Evolutionary conservation across 768 basidiomycete species (phyloP).

Genomic region (Gymnopilus dilepis): DNA sequence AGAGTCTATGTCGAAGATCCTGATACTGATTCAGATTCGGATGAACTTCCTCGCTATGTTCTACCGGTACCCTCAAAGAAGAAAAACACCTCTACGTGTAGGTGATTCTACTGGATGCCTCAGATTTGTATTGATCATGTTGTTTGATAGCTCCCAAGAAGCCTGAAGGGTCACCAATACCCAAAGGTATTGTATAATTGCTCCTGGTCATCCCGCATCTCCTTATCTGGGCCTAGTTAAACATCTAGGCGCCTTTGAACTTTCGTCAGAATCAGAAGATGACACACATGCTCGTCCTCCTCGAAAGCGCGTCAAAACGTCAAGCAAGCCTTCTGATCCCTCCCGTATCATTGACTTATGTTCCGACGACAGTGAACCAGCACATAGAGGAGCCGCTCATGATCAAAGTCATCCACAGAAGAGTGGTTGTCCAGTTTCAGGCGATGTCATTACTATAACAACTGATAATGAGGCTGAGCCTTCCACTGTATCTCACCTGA

Average conservation of each 20-base stretch:
- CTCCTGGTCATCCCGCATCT: background rate
- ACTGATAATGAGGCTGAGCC: conserved; percentile 23
- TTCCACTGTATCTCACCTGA: background rate
- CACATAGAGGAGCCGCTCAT: background rate
- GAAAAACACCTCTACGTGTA: background rate
- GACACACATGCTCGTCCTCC: conserved; percentile 5
- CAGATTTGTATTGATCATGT: too few relatives aligned
- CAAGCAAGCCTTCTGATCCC: background rate
- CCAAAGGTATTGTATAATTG: background rate
- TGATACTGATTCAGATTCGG: conserved; percentile 19
- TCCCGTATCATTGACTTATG: conserved; percentile 30
- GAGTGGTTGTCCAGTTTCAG: background rate
- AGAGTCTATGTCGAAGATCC: background rate
- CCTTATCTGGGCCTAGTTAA: background rate
- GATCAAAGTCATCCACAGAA: too few relatives aligned
- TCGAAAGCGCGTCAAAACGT: conserved; percentile 12
- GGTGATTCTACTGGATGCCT: background rate
- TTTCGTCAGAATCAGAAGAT: conserved; percentile 21
- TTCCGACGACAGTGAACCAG: conserved; percentile 27
- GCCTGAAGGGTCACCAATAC: background rate
- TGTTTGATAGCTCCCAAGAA: background rate
- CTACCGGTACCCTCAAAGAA: conserved; percentile 1
- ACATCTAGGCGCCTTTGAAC: conserved; percentile 17
- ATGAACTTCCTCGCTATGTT: conserved; percentile 12
- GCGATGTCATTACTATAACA: conserved; percentile 20